Evolutionary conservation across 2,329 filamentous ascomycete genomes (phyloP).

Genomic region (Cercospora sp.): DNA sequence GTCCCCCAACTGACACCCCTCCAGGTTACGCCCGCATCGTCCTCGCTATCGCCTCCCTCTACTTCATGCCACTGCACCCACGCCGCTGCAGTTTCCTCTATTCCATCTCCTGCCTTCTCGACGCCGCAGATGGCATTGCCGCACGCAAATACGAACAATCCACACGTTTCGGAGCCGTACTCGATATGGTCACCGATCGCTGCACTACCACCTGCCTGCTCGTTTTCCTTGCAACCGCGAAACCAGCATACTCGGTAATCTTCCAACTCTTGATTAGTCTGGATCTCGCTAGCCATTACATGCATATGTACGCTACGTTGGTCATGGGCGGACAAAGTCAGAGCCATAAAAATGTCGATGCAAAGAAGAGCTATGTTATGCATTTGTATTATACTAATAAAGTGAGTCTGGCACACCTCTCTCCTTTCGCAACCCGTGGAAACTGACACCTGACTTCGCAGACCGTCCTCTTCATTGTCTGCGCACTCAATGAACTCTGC

Average conservation of each 20-base stretch:
- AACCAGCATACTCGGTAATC: slow-evolving; percentile 87
- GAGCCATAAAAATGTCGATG: slow-evolving; percentile 93
- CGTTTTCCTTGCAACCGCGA: slow-evolving; percentile 91
- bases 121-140: slow-evolving; percentile 93
- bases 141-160: slow-evolving; percentile 85
- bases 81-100: slow-evolving; percentile 90
- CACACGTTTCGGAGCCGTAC: slow-evolving; percentile 90
- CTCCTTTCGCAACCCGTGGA: not conserved
- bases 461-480: slow-evolving; percentile 89
- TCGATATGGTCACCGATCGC: slow-evolving; percentile 98
- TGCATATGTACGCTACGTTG: slow-evolving; percentile 97
- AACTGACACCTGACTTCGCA: slow-evolving; percentile 42
- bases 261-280: slow-evolving; percentile 93
- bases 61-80: slow-evolving; percentile 99
- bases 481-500: slow-evolving; percentile 89
- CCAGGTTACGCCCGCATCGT: slow-evolving; percentile 54
- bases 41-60: slow-evolving; percentile 81
- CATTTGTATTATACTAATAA: slow-evolving; percentile 98
- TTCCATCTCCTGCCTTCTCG: slow-evolving; percentile 89
- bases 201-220: slow-evolving; percentile 95
- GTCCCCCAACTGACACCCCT: slow-evolving; percentile 4
- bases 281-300: slow-evolving; percentile 94
- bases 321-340: slow-evolving; percentile 76
- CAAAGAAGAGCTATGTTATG: slow-evolving; percentile 81
- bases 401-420: slow-evolving; percentile 45